Evolutionary conservation across 805 yeast genomes (phyloP), one percentile per base, ranked within the genome.

Genomic region (Priceomyces fermenticarens): DNA sequence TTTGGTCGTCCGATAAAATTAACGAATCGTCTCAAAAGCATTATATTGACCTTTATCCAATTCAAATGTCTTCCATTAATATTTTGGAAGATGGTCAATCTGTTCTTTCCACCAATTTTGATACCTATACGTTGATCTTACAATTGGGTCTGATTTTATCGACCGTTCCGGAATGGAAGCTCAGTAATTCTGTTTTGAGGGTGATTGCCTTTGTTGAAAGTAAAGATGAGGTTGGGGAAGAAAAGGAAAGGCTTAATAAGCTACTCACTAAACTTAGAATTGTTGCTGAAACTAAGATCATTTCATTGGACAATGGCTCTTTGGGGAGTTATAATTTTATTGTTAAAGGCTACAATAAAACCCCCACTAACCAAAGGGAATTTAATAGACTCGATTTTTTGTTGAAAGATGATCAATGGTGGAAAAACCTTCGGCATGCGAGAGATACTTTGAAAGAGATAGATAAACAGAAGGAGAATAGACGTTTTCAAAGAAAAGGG

Each of bases 91-190:
- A 78, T 39, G 90, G 90, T 3, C 77, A 77, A 40, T 78, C 84
- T 12, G 81, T 85, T 1, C 57, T 84, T 44, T 85, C 96, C 0
- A 89, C 96, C 3, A 93, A 93, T 55, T 89, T 93, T 57, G 99
- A 93, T 60, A 93, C 99, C 0, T 93, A 90, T 55, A 91, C 98
- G 0, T 73, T 93, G 54, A 93, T 93, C 48, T 67, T 95, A 43
- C 99, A 93, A 56, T 69, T 93, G 42, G 99, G 98, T 3, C 95
- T 96, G 1, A 91, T 93, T 49, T 67, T 93, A 43, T 80, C 86
- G 9, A 90, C 99, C 0, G 99, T 93, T 3, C 95, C 95, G 1
- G 85, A 83, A 33, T 93, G 99, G 99, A 81, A 86, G 48, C 72
- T 72, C 36, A 81, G 85, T 0, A 55, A 58, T 17, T 93, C 88